These are phyloP conservation scores for Volvariella volvacea DNA, from an alignment of 1,284 basidiomycete species.

Conservation along the genomic window DNA sequence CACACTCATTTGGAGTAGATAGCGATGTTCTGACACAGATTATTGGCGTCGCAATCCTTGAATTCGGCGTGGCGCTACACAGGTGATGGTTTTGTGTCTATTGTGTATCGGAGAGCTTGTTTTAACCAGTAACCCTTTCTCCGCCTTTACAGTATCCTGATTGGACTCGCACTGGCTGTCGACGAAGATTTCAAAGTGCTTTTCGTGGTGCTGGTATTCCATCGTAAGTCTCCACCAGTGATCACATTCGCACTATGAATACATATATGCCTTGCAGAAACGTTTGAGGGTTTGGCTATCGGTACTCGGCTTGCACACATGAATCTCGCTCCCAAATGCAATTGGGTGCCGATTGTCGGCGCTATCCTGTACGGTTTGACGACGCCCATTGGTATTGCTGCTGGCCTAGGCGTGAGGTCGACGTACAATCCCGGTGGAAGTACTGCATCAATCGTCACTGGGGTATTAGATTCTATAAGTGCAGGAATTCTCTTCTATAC, in stretches of 20 bases:
- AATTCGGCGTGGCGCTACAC: slow-evolving; percentile 91
- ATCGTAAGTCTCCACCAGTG: slow-evolving; percentile 58
- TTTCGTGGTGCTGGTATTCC: slow-evolving; percentile 89
- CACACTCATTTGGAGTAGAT: slow-evolving; percentile 19
- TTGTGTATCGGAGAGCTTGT: not conserved
- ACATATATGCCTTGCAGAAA: slow-evolving; percentile 47
- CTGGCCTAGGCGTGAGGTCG: slow-evolving; percentile 76
- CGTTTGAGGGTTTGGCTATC: slow-evolving; percentile 87
- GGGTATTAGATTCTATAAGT: slow-evolving; percentile 80
- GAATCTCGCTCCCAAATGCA: slow-evolving; percentile 50
- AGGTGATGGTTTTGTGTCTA: slow-evolving; percentile 29
- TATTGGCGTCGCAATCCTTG: slow-evolving; percentile 81
- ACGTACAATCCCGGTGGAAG: slow-evolving; percentile 78
- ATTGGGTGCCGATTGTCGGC: slow-evolving; percentile 58
- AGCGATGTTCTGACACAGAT: slow-evolving; percentile 65
- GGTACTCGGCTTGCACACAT: slow-evolving; percentile 81
- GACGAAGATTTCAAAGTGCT: slow-evolving; percentile 76
- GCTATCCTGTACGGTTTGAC: slow-evolving; percentile 72
- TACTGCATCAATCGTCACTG: slow-evolving; percentile 75
- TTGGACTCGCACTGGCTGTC: slow-evolving; percentile 91
- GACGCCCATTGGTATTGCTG: slow-evolving; percentile 80
- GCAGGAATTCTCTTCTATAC: slow-evolving; percentile 91
- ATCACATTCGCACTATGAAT: not conserved
- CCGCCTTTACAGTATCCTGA: slow-evolving; percentile 59
- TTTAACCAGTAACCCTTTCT: not conserved